phyloP scores from a whole-genome alignment of 2,329 filamentous ascomycete genomes.

The Capronia americana region DNA sequence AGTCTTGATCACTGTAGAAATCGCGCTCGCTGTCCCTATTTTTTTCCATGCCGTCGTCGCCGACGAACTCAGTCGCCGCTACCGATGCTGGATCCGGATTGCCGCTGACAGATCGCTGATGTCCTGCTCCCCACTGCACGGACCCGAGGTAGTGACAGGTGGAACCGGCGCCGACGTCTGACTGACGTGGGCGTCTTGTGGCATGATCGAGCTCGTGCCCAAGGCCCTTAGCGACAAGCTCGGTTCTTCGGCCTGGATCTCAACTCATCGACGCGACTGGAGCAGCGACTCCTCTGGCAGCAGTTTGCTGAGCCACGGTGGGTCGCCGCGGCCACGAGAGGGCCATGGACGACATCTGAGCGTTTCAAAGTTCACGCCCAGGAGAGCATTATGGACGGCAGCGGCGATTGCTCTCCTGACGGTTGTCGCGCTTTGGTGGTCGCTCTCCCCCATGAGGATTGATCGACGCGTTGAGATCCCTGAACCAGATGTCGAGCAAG shows the following conservation, averaged over 20 bases:
- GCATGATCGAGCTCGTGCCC: conserved; percentile 30
- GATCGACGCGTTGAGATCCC: not conserved
- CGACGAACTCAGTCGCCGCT: not conserved
- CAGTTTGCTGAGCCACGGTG: conserved; percentile 27
- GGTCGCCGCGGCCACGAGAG: conserved; percentile 22
- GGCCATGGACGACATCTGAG: conserved; percentile 28
- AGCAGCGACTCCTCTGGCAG: conserved; percentile 25
- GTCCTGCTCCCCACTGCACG: conserved; percentile 11
- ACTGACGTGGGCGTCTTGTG: conserved; percentile 17
- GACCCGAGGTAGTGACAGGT: conserved; percentile 7
- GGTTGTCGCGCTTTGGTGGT: conserved; percentile 25
- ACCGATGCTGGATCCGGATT: not conserved
- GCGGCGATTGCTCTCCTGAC: conserved; percentile 28
- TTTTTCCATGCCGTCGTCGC: not conserved
- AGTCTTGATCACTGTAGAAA: not conserved
- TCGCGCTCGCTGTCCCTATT: not conserved
- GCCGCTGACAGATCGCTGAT: conserved; percentile 11
- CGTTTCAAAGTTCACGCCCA: conserved; percentile 27
- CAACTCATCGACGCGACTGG: conserved; percentile 20
- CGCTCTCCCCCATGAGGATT: not conserved
- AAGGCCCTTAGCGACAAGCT: conserved; percentile 25
- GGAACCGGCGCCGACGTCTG: conserved; percentile 13
- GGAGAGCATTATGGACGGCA: conserved; percentile 30
- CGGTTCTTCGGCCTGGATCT: conserved; percentile 9
- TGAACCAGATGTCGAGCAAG: conserved; percentile 7